A percentile compares a stretch with the other conserved stretches of the same genome.
Conservation (phyloP, 163 green algal species). For the Volvox carteri region DNA sequence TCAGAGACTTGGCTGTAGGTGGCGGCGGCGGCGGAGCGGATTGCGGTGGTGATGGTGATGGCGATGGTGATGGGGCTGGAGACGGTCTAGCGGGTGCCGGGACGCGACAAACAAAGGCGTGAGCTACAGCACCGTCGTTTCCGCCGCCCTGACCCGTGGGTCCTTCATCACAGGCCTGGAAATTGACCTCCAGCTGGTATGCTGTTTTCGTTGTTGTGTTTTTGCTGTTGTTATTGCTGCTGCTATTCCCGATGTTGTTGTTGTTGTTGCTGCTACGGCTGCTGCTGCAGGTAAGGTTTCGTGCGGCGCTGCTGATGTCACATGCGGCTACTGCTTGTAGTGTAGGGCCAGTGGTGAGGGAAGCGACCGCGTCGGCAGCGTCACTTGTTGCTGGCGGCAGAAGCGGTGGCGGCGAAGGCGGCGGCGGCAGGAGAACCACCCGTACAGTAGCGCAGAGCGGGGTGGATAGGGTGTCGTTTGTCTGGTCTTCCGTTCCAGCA, state of each 20-base stretch:
- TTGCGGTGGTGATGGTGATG: background rate
- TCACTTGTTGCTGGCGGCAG: background rate
- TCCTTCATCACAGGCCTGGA: slow-evolving; percentile 11
- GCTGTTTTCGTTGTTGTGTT: too few relatives aligned
- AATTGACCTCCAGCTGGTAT: slow-evolving; percentile 7
- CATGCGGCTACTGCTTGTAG: too few relatives aligned
- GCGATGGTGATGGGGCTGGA: background rate
- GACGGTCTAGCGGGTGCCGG: background rate
- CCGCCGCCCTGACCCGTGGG: background rate
- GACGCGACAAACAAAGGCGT: slow-evolving; percentile 30
- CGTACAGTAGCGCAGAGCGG: slow-evolving; percentile 14
- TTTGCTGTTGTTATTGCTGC: slow-evolving; percentile 2
- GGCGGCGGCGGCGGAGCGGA: background rate
- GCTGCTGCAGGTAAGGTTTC: background rate
- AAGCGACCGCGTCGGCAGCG: background rate
- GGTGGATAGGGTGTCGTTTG: background rate
- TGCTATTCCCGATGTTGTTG: background rate
- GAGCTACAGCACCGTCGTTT: background rate
- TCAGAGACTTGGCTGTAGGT: too few relatives aligned
- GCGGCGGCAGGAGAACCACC: too few relatives aligned
- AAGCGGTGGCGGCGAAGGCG: too few relatives aligned
- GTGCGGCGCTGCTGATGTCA: background rate
- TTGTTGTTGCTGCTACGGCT: background rate
- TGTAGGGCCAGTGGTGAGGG: background rate
- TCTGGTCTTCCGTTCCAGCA: background rate